Evolutionary conservation across 2,329 filamentous ascomycete species (phyloP).

Genomic region (Onygenales sp.): DNA sequence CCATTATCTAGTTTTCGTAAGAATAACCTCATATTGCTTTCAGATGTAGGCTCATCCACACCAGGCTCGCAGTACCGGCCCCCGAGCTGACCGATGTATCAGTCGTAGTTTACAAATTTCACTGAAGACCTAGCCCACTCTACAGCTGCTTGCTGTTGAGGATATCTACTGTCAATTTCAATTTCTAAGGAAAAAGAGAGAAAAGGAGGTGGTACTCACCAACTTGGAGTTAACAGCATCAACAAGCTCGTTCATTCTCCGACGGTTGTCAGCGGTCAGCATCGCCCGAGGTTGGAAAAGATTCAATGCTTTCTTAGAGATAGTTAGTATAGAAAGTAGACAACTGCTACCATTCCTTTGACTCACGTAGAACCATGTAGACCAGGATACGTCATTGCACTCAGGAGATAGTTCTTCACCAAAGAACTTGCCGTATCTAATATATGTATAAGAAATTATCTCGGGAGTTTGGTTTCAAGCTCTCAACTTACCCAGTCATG

Average conservation of each 20-base stretch:
- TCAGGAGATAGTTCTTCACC: background rate
- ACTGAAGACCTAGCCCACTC: background rate
- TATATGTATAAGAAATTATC: background rate
- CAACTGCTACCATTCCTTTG: background rate
- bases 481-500: background rate
- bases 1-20: background rate
- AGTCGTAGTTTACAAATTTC: background rate
- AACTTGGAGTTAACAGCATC: background rate
- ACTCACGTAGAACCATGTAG: conserved; percentile 1
- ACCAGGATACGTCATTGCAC: conserved; percentile 1
- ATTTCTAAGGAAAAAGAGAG: background rate
- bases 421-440: conserved; percentile 1
- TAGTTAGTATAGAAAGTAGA: background rate
- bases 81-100: background rate
- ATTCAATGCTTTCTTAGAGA: background rate
- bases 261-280: background rate
- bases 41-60: background rate
- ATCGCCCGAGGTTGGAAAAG: background rate
- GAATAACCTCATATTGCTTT: background rate
- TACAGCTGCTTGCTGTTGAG: background rate
- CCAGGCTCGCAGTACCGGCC: conserved; percentile 1
- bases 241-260: background rate
- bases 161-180: background rate
- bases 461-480: background rate
- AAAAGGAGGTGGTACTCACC: background rate